Conservation (phyloP, 805 yeast species). For the Barnettozyma pratensis region DNA sequence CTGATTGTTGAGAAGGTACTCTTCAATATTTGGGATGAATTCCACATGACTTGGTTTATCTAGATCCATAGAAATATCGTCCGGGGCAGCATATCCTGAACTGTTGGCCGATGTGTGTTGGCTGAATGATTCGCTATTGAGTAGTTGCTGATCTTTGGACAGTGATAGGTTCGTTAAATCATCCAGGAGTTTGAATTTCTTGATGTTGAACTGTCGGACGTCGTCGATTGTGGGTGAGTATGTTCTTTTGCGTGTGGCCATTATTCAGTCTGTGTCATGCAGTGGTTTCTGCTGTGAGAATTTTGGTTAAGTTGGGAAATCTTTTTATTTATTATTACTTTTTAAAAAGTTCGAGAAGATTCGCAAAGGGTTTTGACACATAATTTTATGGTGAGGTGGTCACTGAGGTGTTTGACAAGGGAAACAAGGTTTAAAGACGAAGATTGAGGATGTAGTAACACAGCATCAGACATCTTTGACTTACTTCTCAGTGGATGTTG, state of each 20-base stretch:
- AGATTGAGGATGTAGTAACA: too few species aligned
- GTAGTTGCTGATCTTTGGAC: background rate
- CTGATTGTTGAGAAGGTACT: conserved; percentile 13
- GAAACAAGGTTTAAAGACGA: too few species aligned
- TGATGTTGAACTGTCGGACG: conserved; percentile 25
- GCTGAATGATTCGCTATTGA: background rate
- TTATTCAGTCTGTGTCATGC: background rate
- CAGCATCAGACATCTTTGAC: too few species aligned
- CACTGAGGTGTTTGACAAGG: too few species aligned
- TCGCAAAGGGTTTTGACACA: background rate
- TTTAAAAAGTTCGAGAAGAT: background rate
- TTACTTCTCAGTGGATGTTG: too few species aligned
- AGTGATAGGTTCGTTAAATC: conserved; percentile 29
- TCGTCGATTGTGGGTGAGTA: conserved; percentile 20
- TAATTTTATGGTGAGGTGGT: too few species aligned
- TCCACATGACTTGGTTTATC: conserved; percentile 1
- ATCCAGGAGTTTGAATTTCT: conserved; percentile 26
- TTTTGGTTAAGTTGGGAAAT: background rate
- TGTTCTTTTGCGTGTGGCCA: conserved; percentile 3
- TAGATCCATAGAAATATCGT: background rate
- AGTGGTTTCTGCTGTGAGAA: background rate
- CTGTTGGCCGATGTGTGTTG: background rate
- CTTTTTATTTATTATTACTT: background rate
- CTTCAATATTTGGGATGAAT: conserved; percentile 15
- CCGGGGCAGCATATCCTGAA: background rate